Evolutionary conservation across 805 yeast genomes (phyloP).

Genomic region (Millerozyma acaciae): DNA sequence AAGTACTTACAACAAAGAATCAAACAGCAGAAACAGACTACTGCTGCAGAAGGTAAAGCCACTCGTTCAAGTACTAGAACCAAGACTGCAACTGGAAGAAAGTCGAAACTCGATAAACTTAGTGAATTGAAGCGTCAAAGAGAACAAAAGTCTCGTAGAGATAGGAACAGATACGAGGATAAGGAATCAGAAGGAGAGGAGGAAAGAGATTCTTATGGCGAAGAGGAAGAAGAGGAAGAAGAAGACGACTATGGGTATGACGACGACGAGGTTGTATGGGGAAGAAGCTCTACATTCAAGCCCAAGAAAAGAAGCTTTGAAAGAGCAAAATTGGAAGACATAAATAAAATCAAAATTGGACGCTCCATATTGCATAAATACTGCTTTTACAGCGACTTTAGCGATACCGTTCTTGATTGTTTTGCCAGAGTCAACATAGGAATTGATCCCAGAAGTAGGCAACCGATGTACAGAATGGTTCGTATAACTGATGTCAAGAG

Average conservation of each 20-base stretch:
- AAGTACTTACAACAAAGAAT: constrained; percentile 80
- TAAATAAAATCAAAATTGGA: constrained; percentile 73
- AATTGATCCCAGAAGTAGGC: constrained; percentile 53
- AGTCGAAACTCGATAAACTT: constrained; percentile 50
- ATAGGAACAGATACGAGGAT: constrained; percentile 33
- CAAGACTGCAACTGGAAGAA: constrained; percentile 25
- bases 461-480: constrained; percentile 76
- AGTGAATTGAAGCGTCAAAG: constrained; percentile 74
- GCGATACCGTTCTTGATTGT: constrained; percentile 63
- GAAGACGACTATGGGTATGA: constrained; percentile 25
- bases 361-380: constrained; percentile 70
- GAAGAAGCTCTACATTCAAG: constrained; percentile 20
- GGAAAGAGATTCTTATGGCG: constrained; percentile 44
- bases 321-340: constrained; percentile 55
- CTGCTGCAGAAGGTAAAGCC: constrained; percentile 15
- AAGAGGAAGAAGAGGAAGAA: constrained; percentile 43
- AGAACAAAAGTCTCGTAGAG: constrained; percentile 52
- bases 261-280: constrained; percentile 36
- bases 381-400: constrained; percentile 80
- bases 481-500: constrained; percentile 63
- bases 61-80: constrained; percentile 39
- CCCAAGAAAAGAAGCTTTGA: constrained; percentile 25
- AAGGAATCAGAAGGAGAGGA: constrained; percentile 37
- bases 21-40: constrained; percentile 42
- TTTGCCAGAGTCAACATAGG: constrained; percentile 85